Percentiles rank a stretch among this genome's conserved stretches.
phyloP scores from a whole-genome alignment of 768 basidiomycete genomes.

The Tubosaeta sp. region DNA sequence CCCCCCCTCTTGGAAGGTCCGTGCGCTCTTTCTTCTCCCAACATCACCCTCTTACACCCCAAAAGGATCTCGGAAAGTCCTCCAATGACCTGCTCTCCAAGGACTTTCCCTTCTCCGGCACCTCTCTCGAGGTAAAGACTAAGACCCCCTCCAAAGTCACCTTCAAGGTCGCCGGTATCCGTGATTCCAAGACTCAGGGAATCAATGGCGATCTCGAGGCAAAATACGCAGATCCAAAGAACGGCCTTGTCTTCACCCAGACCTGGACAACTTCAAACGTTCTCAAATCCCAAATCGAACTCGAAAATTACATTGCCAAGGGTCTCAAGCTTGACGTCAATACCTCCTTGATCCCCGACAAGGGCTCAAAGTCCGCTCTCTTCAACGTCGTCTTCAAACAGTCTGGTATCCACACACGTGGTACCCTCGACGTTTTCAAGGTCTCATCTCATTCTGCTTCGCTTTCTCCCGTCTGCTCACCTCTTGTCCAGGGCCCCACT shows the following conservation, averaged over 20 bases:
- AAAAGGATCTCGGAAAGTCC: conserved; percentile 92
- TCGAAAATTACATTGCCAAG: conserved; percentile 96
- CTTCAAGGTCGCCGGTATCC: conserved; percentile 89
- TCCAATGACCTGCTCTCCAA: conserved; percentile 90
- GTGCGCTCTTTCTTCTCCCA: neutral
- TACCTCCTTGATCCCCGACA: conserved; percentile 82
- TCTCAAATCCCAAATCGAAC: conserved; percentile 87
- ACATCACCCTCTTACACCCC: neutral
- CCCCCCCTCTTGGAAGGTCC: conserved; percentile 94
- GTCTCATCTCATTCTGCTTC: conserved; percentile 38
- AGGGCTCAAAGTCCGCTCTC: conserved; percentile 79
- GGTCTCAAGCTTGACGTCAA: conserved; percentile 93
- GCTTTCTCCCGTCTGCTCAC: neutral
- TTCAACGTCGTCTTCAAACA: conserved; percentile 91
- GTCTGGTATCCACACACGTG: conserved; percentile 89
- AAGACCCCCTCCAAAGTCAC: conserved; percentile 83
- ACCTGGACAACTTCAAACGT: conserved; percentile 94
- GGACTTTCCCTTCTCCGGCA: conserved; percentile 82
- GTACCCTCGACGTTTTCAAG: conserved; percentile 91
- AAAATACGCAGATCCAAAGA: conserved; percentile 87
- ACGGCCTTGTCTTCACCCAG: conserved; percentile 92
- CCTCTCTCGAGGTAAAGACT: conserved; percentile 81
- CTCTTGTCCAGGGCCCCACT: conserved; percentile 75
- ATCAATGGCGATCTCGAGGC: conserved; percentile 93
- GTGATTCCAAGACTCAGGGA: conserved; percentile 65